These are phyloP conservation scores for Fusarium nisikadoi DNA, from an alignment of 2,329 filamentous ascomycete species.

Conservation along the genomic window DNA sequence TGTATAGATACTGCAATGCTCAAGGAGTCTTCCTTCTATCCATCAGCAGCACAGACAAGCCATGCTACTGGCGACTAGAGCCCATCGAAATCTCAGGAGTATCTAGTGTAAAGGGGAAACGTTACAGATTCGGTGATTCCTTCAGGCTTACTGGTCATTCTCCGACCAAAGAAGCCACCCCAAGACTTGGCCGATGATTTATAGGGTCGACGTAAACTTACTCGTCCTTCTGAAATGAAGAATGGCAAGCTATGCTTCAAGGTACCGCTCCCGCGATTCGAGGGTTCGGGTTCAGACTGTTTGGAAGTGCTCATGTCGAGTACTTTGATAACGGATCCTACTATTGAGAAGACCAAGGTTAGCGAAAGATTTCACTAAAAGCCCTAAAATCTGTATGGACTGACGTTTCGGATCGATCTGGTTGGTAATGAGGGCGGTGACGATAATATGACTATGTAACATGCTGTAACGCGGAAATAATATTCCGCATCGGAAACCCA, in stretches of 20 bases:
- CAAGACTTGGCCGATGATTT: not conserved
- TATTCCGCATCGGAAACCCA: too few relatives aligned
- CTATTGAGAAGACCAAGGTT: accelerated
- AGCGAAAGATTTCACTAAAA: not conserved
- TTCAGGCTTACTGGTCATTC: not conserved
- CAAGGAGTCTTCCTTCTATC: not conserved
- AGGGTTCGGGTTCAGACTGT: accelerated
- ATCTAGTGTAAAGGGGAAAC: not conserved
- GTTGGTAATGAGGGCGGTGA: not conserved
- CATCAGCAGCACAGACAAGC: accelerated
- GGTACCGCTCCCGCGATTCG: accelerated
- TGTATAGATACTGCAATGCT: not conserved
- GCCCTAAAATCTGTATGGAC: accelerated
- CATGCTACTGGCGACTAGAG: not conserved
- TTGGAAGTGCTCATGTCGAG: not conserved
- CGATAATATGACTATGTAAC: not conserved
- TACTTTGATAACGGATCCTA: not conserved
- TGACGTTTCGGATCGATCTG: not conserved
- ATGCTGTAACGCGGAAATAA: too few relatives aligned
- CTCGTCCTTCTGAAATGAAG: accelerated
- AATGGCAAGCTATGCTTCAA: not conserved
- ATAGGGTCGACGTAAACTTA: accelerated
- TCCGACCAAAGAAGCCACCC: not conserved
- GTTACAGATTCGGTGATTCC: not conserved
- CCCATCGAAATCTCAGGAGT: accelerated